Evolutionary conservation across 495 filamentous ascomycete species (phyloP).

Genomic region (Neurospora pannonica): DNA sequence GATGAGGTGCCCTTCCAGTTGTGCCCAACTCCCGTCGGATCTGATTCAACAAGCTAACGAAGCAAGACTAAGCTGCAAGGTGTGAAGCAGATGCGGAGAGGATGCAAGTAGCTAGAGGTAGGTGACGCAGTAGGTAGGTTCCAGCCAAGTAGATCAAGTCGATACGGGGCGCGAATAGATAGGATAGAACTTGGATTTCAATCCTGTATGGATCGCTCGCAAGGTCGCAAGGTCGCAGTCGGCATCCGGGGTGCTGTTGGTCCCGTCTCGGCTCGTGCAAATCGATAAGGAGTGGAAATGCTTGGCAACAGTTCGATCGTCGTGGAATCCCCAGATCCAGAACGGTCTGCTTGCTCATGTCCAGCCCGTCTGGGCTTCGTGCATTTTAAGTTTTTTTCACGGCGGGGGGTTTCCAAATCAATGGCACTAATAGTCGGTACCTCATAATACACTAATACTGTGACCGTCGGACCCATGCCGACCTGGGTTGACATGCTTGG

Average conservation of each 20-base stretch:
- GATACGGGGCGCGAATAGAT: background rate
- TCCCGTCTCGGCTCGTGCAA: background rate
- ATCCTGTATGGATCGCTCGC: background rate
- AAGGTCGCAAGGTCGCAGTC: background rate
- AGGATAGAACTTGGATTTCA: background rate
- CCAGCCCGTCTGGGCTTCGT: background rate
- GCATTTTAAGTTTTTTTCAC: background rate
- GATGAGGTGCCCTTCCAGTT: background rate
- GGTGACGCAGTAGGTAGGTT: background rate
- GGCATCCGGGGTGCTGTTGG: background rate
- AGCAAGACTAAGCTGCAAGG: background rate
- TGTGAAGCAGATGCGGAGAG: background rate
- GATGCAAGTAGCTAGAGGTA: background rate
- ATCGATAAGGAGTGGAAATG: conserved; percentile 8
- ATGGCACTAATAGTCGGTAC: background rate
- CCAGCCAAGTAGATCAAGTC: background rate
- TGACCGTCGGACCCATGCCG: background rate
- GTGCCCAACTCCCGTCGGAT: background rate
- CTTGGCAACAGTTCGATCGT: conserved; percentile 11
- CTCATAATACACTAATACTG: background rate
- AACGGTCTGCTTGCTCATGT: background rate
- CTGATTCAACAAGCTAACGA: background rate
- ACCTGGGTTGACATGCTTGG: background rate
- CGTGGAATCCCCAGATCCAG: conserved; percentile 9
- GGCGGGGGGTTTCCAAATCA: background rate